phyloP scores from a whole-genome alignment of 2,329 filamentous ascomycete genomes.

The Fusarium illudens region DNA sequence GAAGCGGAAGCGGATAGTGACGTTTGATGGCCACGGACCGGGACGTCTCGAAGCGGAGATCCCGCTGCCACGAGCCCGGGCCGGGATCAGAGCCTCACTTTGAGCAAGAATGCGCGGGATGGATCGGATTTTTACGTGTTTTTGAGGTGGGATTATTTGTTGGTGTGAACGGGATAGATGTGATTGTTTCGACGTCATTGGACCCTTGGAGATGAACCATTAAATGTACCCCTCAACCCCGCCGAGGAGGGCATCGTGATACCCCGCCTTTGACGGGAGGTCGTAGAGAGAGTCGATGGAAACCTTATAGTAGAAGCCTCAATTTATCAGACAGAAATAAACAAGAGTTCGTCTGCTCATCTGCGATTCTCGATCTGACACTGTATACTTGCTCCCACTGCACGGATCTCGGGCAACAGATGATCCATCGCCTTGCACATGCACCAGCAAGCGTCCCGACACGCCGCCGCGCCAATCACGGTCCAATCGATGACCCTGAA shows the following conservation, averaged over 20 bases:
- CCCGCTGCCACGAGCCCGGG: neutral
- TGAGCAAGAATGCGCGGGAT: slow-evolving; percentile 38
- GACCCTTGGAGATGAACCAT: slow-evolving; percentile 1
- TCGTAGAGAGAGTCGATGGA: neutral
- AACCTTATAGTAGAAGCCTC: too few species aligned
- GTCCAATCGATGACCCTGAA: slow-evolving; percentile 1
- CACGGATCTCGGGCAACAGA: slow-evolving; percentile 22
- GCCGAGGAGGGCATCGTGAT: slow-evolving; percentile 10
- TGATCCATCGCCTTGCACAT: neutral
- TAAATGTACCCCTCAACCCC: slow-evolving; percentile 26
- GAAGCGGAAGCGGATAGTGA: neutral
- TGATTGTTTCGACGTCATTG: slow-evolving; percentile 18
- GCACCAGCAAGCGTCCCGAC: neutral
- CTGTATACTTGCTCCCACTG: neutral
- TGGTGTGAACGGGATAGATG: slow-evolving; percentile 18
- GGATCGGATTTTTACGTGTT: neutral
- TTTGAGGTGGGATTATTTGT: neutral
- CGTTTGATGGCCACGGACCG: neutral
- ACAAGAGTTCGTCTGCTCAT: too few species aligned
- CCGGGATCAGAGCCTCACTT: slow-evolving; percentile 2
- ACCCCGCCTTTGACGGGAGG: neutral
- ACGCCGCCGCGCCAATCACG: slow-evolving; percentile 19
- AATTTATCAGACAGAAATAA: too few species aligned
- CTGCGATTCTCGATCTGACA: neutral
- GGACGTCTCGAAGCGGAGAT: neutral